Evolutionary conservation across 2,329 filamentous ascomycete species (phyloP), one percentile per base, ranked within the genome.

Genomic region (Fusarium circinatum): DNA sequence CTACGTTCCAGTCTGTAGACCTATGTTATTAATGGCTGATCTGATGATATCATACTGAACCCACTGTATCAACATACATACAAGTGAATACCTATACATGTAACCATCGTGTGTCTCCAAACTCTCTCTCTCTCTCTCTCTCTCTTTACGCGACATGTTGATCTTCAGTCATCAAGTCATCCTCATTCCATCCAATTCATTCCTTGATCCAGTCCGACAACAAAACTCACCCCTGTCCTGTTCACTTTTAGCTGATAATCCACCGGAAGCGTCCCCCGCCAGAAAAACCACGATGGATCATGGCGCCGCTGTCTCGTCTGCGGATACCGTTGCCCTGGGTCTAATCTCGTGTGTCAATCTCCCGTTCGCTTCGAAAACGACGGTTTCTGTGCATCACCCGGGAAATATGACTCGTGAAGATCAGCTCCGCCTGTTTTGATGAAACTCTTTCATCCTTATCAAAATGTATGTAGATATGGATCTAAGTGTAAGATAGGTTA

Each of bases 191-290:
- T 52, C 17, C 13, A 24, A 26, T 24, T 36, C 49, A 26, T 59
- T 59, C 52, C 52, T 28, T 30, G 36, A 32, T 30, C 26, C 26
- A 56, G 38, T 41, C 47, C 47, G 32, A 20, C 30, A 48, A 47
- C 62, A 11, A 26, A 42, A 48, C 62, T 49, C 44, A 69, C 61
- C 65, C 44, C 47, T 71, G 51, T 61, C 72, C 42, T 75, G 68
- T 66, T 55, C 32, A 52, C 42, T 61, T 51, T 39, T 58, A 58
- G 41, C 15, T 36, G 30, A 42, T 26, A 47, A 59, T 62, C 59
- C 62, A 68, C 75, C 73, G 69, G 75, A 76, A 65, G 61, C 45
- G 41, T 68, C 67, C 73, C 71, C 71, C 66, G 75, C 49, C 57
- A 45, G 67, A 45, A 58, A 62, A 45, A 38, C 66, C 62, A 71